Base-by-base conservation (phyloP, 1,284 basidiomycete species). In the Polyporus tsugae region DNA sequence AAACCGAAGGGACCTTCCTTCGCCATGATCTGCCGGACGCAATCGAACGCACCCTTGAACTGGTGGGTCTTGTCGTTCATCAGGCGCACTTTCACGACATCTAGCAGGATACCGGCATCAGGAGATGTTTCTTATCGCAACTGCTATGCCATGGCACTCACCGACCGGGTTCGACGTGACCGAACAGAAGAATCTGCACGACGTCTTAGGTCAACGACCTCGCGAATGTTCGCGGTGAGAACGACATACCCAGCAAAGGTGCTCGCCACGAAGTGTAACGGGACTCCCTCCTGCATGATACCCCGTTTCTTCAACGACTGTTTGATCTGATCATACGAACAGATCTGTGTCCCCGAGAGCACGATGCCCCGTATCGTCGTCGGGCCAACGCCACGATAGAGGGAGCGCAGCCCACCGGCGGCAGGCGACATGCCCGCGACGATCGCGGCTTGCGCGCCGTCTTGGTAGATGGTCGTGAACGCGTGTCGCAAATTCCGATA, bases 61-160 rank as follows among this genome's bases (percentile, higher is more conserved):
- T 76, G 70, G 38, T 79, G 77, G 55, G 75, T 75, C 68, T 80
- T 81, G 72, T 83, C 82, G 67, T 81, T 82, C 81, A 82, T 82
- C n/a, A 82, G 70, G 7, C 82, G 78, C 35, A 82, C 81, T 68
- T 83, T 83, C 35, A 82, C 77, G 5, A 83, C 81, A 61, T 83
- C 82, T 81, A 55, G 58, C 38, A 41, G 11, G 25, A 35, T 0
- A 4, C 25, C 22, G 44, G 35, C 11, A 49, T 46, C 6, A 42
- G 38, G 52, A 29, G 46, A 53, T 29, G 60, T n/a, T 39, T 6
- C 36, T 39, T 11, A 35, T 11, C 4, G 57, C n/a, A 19, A 2
- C 7, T 25, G 22, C 1, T 15, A 17, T 33, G 11, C 7, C 10
- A 17, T 29, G 29, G 1, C 10, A 75, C 80, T 62, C 49, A 80